These are phyloP conservation scores for Xylaria sp. DNA, from an alignment of 2,329 filamentous ascomycete genomes.

Conservation along the genomic window DNA sequence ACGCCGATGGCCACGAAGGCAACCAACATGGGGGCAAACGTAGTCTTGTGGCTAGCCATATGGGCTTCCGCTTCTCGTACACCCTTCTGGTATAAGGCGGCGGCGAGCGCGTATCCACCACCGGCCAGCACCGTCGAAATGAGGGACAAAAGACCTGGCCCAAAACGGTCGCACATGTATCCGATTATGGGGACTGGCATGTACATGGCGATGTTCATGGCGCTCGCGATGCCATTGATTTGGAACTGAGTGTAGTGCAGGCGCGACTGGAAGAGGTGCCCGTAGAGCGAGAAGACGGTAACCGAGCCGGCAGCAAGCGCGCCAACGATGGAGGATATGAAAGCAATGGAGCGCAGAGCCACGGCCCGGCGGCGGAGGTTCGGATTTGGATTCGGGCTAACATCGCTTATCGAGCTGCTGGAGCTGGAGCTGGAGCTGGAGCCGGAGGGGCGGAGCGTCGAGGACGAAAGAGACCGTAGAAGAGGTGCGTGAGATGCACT, in stretches of 20 bases:
- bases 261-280: slow-evolving; percentile 85
- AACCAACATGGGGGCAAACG: slow-evolving; percentile 84
- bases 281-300: slow-evolving; percentile 93
- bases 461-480: slow-evolving; percentile 45
- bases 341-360: slow-evolving; percentile 58
- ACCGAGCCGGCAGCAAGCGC: slow-evolving; percentile 88
- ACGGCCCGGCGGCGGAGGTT: slow-evolving; percentile 42
- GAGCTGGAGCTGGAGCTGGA: slow-evolving; percentile 41
- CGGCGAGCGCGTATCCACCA: slow-evolving; percentile 83
- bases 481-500: slow-evolving; percentile 43
- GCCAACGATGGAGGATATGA: slow-evolving; percentile 64
- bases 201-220: slow-evolving; percentile 88
- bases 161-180: slow-evolving; percentile 89
- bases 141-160: slow-evolving; percentile 80
- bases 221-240: slow-evolving; percentile 88
- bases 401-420: slow-evolving; percentile 46
- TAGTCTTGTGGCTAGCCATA: slow-evolving; percentile 64
- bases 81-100: slow-evolving; percentile 72
- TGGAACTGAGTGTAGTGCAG: slow-evolving; percentile 90
- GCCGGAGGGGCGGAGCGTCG: slow-evolving; percentile 42
- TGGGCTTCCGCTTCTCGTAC: slow-evolving; percentile 49
- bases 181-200: slow-evolving; percentile 90
- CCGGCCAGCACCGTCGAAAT: slow-evolving; percentile 80
- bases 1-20: slow-evolving; percentile 86
- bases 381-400: slow-evolving; percentile 28